Percentiles rank a stretch among this genome's conserved stretches.
These are phyloP conservation scores for Bolboschoenus planiculmis DNA, from an alignment of 176 grass and related monocot species.

Conservation along the genomic window DNA sequence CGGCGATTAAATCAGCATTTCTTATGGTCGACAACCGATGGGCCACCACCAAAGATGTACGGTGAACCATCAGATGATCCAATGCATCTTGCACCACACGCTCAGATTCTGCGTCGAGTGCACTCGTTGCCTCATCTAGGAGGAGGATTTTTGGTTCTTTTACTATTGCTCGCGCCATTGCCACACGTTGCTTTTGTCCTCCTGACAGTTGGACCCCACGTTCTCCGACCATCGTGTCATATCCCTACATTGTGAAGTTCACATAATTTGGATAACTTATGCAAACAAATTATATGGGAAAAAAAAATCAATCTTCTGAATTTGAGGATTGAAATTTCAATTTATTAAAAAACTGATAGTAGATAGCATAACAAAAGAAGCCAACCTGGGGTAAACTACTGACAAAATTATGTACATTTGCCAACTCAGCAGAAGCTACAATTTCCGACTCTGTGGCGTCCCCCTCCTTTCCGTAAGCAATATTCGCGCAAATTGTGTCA, in stretches of 20 bases:
- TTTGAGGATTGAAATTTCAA: background rate
- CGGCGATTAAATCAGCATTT: conserved; percentile 44
- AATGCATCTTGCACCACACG: conserved; percentile 51
- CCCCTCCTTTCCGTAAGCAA: conserved; percentile 64
- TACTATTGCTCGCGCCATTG: conserved; percentile 55
- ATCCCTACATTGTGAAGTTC: conserved; percentile 45
- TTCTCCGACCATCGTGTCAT: conserved; percentile 53
- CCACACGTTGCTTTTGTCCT: conserved; percentile 66
- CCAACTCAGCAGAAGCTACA: conserved; percentile 28
- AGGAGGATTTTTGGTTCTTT: conserved; percentile 58
- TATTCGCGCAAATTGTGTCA: conserved; percentile 53
- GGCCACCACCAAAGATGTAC: conserved; percentile 45
- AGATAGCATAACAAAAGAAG: background rate
- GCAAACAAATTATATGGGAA: background rate
- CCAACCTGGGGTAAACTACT: conserved; percentile 50
- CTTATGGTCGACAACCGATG: conserved; percentile 57
- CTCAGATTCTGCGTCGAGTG: conserved; percentile 59
- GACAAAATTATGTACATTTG: conserved; percentile 65
- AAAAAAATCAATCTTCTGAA: background rate
- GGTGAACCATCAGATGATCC: conserved; percentile 36
- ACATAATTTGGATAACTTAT: background rate
- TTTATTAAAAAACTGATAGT: background rate
- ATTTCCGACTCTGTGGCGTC: conserved; percentile 38
- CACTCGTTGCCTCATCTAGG: conserved; percentile 66
- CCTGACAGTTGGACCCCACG: conserved; percentile 64